Conservation (phyloP, 2,329 filamentous ascomycete species). For the Lojkania enalia region DNA sequence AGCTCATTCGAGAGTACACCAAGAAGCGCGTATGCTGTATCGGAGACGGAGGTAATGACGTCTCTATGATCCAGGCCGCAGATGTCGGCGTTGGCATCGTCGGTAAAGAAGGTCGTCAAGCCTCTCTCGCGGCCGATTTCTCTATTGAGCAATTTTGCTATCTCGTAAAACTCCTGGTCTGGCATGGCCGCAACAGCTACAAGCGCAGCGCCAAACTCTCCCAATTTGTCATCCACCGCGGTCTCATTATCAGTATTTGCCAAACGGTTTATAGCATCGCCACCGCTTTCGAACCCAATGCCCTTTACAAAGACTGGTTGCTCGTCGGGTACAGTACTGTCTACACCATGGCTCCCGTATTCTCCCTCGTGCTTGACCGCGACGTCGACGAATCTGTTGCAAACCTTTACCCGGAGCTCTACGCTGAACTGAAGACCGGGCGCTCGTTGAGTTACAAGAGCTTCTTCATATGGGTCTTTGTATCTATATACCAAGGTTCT, state of each 20-base stretch:
- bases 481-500: conserved; percentile 92
- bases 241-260: conserved; percentile 90
- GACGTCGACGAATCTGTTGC: conserved; percentile 94
- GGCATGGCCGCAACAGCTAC: conserved; percentile 97
- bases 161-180: conserved; percentile 94
- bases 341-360: conserved; percentile 91
- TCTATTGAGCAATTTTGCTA: conserved; percentile 95
- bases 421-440: conserved; percentile 93
- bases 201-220: conserved; percentile 93
- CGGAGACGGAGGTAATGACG: conserved; percentile 96
- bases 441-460: conserved; percentile 86
- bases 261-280: conserved; percentile 98
- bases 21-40: conserved; percentile 97
- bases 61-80: conserved; percentile 98
- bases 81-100: conserved; percentile 98
- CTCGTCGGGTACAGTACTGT: conserved; percentile 95
- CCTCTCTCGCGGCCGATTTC: conserved; percentile 93
- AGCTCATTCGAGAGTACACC: conserved; percentile 85
- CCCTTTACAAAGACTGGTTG: conserved; percentile 91
- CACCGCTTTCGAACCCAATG: conserved; percentile 87
- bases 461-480: conserved; percentile 95
- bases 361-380: conserved; percentile 90
- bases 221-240: conserved; percentile 97
- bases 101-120: conserved; percentile 94
- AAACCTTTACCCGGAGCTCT: conserved; percentile 94